phyloP scores from a whole-genome alignment of 164 flowering plant genomes.

The Magnolia kwangsiensis region DNA sequence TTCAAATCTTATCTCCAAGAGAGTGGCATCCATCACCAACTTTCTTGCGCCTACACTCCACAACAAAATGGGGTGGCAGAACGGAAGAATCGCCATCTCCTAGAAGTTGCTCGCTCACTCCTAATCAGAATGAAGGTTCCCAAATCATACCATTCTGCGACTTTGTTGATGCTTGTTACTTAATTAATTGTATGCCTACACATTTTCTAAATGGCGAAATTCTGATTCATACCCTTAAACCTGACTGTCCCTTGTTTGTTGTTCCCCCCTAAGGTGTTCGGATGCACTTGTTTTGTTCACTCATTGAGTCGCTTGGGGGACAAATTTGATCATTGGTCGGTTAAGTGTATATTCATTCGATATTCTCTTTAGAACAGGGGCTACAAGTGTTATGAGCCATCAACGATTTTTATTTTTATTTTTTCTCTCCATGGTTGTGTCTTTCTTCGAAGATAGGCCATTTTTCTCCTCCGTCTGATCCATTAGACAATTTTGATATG shows the following conservation, averaged over 20 bases:
- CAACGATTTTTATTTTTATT: too few relatives aligned
- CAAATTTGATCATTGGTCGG: not conserved
- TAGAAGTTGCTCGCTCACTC: too few relatives aligned
- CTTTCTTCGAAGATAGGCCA: not conserved
- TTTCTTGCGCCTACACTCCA: too few relatives aligned
- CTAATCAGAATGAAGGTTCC: not conserved
- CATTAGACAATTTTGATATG: not conserved
- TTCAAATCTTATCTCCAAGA: too few relatives aligned
- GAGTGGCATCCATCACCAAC: too few relatives aligned
- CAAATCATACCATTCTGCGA: not conserved
- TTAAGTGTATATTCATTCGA: not conserved
- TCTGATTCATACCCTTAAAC: not conserved
- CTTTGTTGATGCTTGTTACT: not conserved
- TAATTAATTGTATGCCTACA: not conserved
- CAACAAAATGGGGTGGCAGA: too few relatives aligned
- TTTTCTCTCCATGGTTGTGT: not conserved
- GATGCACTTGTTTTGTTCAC: not conserved
- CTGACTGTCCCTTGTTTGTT: not conserved
- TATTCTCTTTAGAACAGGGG: not conserved
- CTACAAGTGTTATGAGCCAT: too few relatives aligned
- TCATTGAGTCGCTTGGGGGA: not conserved
- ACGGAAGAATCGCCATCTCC: too few relatives aligned
- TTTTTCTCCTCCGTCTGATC: not conserved
- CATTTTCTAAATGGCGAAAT: not conserved
- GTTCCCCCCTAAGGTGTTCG: not conserved